Evolutionary conservation across 495 filamentous ascomycete species (phyloP), one percentile per base, ranked within the genome.

Genomic region (Choiromyces venosus): DNA sequence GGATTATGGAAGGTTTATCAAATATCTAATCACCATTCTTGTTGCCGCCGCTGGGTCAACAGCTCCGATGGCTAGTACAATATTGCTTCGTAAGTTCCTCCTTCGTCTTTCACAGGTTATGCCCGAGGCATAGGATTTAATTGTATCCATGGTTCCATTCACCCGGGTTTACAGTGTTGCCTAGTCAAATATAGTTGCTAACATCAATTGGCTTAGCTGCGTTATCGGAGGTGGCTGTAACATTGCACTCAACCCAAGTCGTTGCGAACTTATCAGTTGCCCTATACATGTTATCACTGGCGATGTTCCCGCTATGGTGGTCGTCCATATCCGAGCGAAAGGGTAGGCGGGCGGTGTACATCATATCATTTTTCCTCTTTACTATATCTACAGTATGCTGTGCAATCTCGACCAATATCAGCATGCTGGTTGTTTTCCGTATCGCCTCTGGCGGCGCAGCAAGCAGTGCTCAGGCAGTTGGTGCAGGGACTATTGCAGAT

Each of bases 281-380:
- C 2, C 82, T 97, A 68, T 97, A 96, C 81, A 94, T 97, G 93
- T 86, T 96, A 9, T 84, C 87, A 70, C 95, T 97, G 93, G 88
- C 90, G 25, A 92, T 97, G 37, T 97, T 93, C 74, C 94, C 94
- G 2, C 86, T 97, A 7, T 97, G 93, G 93, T 97, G 94, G 94
- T 95, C 92, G 3, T 91, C 89, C 4, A 96, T 97, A 80, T 94
- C 91, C 16, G 94, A 97, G 82, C 87, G 88, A 5, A 82, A 92
- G 4, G 94, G 94, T 33, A 88, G 94, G 52, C 87, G 94, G 37
- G 92, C 90, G 10, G 93, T 98, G 69, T 97, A 97, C 82, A 79
- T 98, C 25, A 83, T 87, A 56, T 96, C 92, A 0, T 97, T 98
- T 80, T 79, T 85, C 36, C 85, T 97, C 8, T 96, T 94, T 79